phyloP scores from a whole-genome alignment of 345 rosid species.

The Citrus medica region DNA sequence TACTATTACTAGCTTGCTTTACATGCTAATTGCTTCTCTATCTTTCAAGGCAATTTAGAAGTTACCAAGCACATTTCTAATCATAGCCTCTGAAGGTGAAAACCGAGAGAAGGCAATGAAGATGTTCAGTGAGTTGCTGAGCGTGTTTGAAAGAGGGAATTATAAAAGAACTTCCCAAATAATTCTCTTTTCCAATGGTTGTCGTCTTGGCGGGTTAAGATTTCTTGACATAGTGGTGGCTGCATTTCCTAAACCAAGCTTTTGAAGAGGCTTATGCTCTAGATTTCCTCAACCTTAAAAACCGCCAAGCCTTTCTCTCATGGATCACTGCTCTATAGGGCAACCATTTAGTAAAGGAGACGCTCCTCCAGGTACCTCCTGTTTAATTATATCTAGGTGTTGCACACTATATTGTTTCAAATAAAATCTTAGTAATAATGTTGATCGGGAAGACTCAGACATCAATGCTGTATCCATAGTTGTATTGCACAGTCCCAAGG shows the following conservation, averaged over 20 bases:
- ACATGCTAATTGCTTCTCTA: no score
- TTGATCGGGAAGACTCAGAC: no score
- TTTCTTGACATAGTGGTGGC: conserved; percentile 18
- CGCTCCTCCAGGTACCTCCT: conserved; percentile 6
- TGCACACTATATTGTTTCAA: not conserved
- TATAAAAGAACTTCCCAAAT: conserved; percentile 12
- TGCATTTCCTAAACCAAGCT: conserved; percentile 13
- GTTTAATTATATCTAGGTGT: not conserved
- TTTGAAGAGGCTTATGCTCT: conserved; percentile 12
- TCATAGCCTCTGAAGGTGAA: conserved; percentile 11
- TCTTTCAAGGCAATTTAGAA: not conserved
- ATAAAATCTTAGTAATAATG: not conserved
- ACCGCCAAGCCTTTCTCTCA: conserved; percentile 10
- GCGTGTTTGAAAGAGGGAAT: conserved; percentile 24
- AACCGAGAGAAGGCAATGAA: conserved; percentile 18
- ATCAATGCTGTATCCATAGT: no score
- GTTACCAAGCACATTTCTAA: not conserved
- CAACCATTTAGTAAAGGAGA: conserved; percentile 18
- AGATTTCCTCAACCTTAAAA: not conserved
- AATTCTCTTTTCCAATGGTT: conserved; percentile 6
- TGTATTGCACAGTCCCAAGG: no score
- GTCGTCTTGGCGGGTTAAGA: conserved; percentile 6
- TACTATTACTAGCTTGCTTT: not conserved
- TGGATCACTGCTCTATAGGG: conserved; percentile 13
- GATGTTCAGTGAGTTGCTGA: conserved; percentile 1